A percentile compares a stretch with the other conserved stretches of the same genome.
Evolutionary conservation across 2,329 filamentous ascomycete genomes (phyloP).

Genomic region (Lithohypha guttulata): DNA sequence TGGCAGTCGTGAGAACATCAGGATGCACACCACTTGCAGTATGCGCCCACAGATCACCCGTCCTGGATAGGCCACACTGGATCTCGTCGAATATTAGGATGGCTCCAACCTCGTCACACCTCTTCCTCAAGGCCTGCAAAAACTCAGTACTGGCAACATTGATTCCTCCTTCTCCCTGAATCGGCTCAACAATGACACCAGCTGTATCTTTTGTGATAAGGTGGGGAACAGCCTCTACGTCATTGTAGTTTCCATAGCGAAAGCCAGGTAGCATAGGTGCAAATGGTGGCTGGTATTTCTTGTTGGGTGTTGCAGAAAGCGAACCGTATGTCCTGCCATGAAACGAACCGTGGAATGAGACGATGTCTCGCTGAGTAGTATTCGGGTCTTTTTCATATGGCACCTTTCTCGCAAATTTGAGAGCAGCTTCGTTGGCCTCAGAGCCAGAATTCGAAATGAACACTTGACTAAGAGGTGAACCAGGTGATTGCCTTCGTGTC

Average conservation of each 20-base stretch:
- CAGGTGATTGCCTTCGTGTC: conserved; percentile 57
- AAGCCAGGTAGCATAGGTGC: conserved; percentile 93
- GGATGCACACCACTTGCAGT: conserved; percentile 56
- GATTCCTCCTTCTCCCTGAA: conserved; percentile 93
- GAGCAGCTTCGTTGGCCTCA: conserved; percentile 93
- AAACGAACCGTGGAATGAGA: conserved; percentile 87
- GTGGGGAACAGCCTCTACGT: conserved; percentile 57
- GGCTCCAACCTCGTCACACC: conserved; percentile 78
- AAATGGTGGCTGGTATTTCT: conserved; percentile 94
- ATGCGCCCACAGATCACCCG: conserved; percentile 86
- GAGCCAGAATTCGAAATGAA: conserved; percentile 96
- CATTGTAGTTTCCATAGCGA: conserved; percentile 75
- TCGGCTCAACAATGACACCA: conserved; percentile 91
- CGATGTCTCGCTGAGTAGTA: conserved; percentile 67
- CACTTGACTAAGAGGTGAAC: conserved; percentile 44
- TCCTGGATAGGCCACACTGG: conserved; percentile 82
- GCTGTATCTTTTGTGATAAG: conserved; percentile 79
- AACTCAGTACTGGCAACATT: conserved; percentile 76
- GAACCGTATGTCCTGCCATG: conserved; percentile 94
- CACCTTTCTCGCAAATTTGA: conserved; percentile 92
- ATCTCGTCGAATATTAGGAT: conserved; percentile 95
- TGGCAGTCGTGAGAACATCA: conserved; percentile 86
- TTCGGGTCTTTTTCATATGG: conserved; percentile 65
- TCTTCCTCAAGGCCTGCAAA: conserved; percentile 66
- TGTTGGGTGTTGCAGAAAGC: conserved; percentile 91